Percentiles rank a stretch among this genome's conserved stretches.
Evolutionary conservation across 2,329 filamentous ascomycete species (phyloP).

Genomic region (Sarocladium strictum): DNA sequence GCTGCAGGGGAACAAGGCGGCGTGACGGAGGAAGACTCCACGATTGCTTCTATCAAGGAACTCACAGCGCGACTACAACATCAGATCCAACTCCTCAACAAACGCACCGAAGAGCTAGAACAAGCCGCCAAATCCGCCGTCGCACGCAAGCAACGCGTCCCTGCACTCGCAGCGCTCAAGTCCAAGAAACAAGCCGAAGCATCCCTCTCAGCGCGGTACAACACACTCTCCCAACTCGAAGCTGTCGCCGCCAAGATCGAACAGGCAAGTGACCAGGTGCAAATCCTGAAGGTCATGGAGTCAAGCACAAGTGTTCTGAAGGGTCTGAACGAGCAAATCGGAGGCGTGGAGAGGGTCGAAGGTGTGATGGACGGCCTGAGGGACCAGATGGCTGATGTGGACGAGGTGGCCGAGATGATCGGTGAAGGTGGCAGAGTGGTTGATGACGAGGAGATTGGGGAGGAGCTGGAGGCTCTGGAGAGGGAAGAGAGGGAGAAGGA

Average conservation of each 20-base stretch:
- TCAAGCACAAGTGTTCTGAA: conserved; percentile 67
- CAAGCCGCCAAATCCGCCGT: conserved; percentile 65
- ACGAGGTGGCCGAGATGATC: conserved; percentile 76
- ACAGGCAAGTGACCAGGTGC: conserved; percentile 77
- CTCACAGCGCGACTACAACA: conserved; percentile 69
- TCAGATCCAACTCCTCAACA: conserved; percentile 61
- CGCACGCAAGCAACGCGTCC: conserved; percentile 62
- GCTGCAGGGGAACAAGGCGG: conserved; percentile 37
- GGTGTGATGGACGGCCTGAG: conserved; percentile 68
- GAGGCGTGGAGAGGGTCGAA: conserved; percentile 70
- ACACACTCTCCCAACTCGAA: conserved; percentile 75
- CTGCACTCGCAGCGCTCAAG: conserved; percentile 72
- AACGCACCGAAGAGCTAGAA: conserved; percentile 60
- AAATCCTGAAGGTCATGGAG: conserved; percentile 78
- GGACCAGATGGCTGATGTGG: conserved; percentile 73
- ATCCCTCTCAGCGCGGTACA: conserved; percentile 64
- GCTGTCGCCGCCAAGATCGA: conserved; percentile 78
- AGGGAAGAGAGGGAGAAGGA: conserved; percentile 49
- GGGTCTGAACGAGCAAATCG: conserved; percentile 68
- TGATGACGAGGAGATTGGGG: conserved; percentile 80
- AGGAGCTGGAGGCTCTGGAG: conserved; percentile 77
- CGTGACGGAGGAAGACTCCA: conserved; percentile 72
- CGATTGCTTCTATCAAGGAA: conserved; percentile 78
- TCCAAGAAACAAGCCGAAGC: conserved; percentile 78
- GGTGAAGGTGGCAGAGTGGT: conserved; percentile 56